These are phyloP conservation scores for Xylariales sp. DNA, from an alignment of 2,329 filamentous ascomycete species.

Conservation along the genomic window DNA sequence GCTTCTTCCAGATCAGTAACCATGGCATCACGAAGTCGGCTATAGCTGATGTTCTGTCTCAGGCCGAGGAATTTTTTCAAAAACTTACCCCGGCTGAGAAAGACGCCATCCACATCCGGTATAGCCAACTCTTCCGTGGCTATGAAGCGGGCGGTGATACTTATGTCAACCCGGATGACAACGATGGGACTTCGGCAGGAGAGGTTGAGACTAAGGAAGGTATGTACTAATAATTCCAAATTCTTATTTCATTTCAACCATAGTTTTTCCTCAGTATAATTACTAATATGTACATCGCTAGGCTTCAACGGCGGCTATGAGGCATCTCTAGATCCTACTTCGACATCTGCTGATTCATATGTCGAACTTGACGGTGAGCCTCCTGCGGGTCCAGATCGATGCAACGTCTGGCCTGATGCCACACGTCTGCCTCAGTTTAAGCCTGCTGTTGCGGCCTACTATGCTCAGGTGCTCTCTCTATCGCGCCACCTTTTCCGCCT, in stretches of 20 bases:
- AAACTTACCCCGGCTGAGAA: neutral
- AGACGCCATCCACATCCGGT: neutral
- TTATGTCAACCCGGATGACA: constrained; percentile 1
- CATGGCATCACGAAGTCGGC: neutral
- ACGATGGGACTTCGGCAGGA: neutral
- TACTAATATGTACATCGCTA: neutral
- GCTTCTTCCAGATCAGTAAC: constrained; percentile 3
- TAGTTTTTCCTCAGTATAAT: too few species aligned
- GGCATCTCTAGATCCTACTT: neutral
- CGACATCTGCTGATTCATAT: neutral
- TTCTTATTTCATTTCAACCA: too few species aligned
- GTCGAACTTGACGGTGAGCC: constrained; percentile 1
- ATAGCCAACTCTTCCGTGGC: neutral
- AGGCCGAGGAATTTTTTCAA: neutral
- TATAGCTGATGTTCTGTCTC: neutral
- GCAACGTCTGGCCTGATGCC: neutral
- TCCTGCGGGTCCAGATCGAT: neutral
- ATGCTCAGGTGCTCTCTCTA: neutral
- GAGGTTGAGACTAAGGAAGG: neutral
- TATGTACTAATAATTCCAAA: too few species aligned
- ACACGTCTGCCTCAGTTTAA: neutral
- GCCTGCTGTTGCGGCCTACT: neutral
- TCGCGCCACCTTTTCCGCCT: constrained; percentile 13
- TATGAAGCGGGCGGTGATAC: constrained; percentile 1
- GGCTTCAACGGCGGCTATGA: constrained; percentile 1